A percentile compares a stretch with the other conserved stretches of the same genome.
phyloP scores from a whole-genome alignment of 768 basidiomycete genomes.

The Paxillus involutus region DNA sequence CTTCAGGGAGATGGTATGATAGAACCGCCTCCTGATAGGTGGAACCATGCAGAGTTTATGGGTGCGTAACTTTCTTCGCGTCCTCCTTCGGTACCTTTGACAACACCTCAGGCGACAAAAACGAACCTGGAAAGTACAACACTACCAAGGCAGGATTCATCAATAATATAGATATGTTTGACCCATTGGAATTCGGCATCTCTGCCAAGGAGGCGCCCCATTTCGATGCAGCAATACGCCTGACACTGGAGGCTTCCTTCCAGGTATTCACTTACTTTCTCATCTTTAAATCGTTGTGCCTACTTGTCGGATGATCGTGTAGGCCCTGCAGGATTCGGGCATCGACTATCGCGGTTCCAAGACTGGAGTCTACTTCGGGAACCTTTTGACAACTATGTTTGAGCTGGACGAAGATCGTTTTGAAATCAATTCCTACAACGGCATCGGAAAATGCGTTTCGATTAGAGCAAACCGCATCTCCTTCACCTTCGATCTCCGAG shows the following conservation, averaged over 20 bases:
- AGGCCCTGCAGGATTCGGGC: slow-evolving; percentile 39
- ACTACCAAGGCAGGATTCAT: slow-evolving; percentile 15
- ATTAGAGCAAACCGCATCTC: slow-evolving; percentile 17
- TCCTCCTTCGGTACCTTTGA: not conserved
- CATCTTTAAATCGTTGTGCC: not conserved
- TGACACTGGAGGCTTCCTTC: slow-evolving; percentile 19
- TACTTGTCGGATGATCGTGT: not conserved
- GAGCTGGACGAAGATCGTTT: slow-evolving; percentile 13
- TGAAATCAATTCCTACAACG: slow-evolving; percentile 11
- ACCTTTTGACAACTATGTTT: slow-evolving; percentile 7
- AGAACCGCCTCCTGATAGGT: slow-evolving; percentile 9
- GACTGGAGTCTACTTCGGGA: slow-evolving; percentile 36
- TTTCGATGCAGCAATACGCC: slow-evolving; percentile 16
- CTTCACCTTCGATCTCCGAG: slow-evolving; percentile 27
- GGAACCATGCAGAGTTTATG: slow-evolving; percentile 11
- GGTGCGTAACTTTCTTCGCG: not conserved
- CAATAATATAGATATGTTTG: slow-evolving; percentile 17
- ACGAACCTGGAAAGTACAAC: slow-evolving; percentile 13
- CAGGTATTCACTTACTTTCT: not conserved
- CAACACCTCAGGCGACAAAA: slow-evolving; percentile 1
- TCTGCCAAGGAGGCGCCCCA: slow-evolving; percentile 17
- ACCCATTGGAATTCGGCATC: slow-evolving; percentile 23
- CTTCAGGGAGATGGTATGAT: slow-evolving; percentile 15
- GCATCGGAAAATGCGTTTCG: slow-evolving; percentile 14
- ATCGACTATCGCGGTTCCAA: slow-evolving; percentile 39